These are phyloP conservation scores for Globisporangium spinosum DNA, from an alignment of 352 stramenopile species.

Conservation along the genomic window DNA sequence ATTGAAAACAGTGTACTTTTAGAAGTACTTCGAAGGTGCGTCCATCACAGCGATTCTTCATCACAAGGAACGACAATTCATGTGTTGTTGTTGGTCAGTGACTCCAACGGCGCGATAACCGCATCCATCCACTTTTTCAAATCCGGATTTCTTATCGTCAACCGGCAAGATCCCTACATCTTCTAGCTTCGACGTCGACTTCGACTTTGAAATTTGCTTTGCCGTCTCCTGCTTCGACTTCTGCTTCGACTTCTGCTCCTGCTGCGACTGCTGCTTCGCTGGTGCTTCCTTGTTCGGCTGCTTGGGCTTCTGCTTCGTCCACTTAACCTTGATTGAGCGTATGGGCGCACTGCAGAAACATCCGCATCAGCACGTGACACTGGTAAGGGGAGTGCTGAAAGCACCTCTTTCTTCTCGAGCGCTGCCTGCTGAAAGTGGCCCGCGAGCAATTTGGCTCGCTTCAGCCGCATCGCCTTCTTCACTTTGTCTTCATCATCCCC, in stretches of 20 bases:
- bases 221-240: background rate
- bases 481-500: background rate
- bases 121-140: background rate
- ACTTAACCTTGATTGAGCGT: background rate
- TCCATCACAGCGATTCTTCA: no score
- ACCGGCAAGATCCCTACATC: background rate
- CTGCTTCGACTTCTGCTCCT: conserved; percentile 20
- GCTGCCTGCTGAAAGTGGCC: conserved; percentile 20
- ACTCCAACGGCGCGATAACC: background rate
- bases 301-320: background rate
- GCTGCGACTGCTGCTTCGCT: conserved; percentile 2
- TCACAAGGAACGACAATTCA: no score
- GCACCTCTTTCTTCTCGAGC: background rate
- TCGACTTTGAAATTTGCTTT: background rate
- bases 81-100: no score
- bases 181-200: conserved; percentile 7
- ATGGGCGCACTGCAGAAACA: background rate
- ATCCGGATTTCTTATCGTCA: background rate
- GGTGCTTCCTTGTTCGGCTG: background rate
- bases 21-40: no score
- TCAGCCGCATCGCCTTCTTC: conserved; percentile 21
- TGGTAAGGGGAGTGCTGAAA: background rate
- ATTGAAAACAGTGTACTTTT: no score
- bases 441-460: conserved; percentile 20
- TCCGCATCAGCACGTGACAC: no score